phyloP scores from a whole-genome alignment of 2,329 filamentous ascomycete genomes.

The Hypomyces rosellus region DNA sequence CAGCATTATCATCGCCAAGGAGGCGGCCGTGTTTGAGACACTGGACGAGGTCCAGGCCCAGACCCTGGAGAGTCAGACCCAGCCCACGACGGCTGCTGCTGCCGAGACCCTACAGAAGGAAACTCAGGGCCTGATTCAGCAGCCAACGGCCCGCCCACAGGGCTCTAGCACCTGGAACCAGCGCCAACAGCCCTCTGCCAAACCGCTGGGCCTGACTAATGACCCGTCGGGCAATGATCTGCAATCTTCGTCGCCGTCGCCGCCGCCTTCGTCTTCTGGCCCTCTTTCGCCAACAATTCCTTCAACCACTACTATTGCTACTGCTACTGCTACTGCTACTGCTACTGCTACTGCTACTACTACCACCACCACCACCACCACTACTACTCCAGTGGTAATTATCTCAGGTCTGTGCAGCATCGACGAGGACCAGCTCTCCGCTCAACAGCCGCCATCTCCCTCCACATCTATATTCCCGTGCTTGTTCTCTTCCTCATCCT shows the following conservation, averaged over 20 bases:
- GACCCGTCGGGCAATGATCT: constrained; percentile 2
- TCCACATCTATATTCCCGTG: not conserved
- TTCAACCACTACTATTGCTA: constrained; percentile 1
- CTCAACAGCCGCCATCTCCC: not conserved
- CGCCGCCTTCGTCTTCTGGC: not conserved
- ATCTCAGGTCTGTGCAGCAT: not conserved
- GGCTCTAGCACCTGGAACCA: not conserved
- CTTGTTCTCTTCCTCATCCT: not conserved
- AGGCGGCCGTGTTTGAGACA: no score
- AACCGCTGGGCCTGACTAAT: not conserved
- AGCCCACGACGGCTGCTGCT: not conserved
- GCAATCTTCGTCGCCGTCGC: not conserved
- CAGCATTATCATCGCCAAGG: not conserved
- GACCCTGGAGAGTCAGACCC: not conserved
- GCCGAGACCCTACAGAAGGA: not conserved
- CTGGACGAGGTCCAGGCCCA: no score
- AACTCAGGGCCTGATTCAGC: no score
- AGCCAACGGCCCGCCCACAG: not conserved
- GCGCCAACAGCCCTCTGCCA: not conserved
- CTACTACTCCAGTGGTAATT: not conserved
- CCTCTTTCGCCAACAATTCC: not conserved
- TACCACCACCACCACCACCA: no score
- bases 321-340: not conserved
- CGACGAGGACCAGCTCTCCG: not conserved
- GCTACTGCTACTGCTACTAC: not conserved